Evolutionary conservation across 805 yeast genomes (phyloP), one percentile per base, ranked within the genome.

Genomic region (Yarrowia hollandica): DNA sequence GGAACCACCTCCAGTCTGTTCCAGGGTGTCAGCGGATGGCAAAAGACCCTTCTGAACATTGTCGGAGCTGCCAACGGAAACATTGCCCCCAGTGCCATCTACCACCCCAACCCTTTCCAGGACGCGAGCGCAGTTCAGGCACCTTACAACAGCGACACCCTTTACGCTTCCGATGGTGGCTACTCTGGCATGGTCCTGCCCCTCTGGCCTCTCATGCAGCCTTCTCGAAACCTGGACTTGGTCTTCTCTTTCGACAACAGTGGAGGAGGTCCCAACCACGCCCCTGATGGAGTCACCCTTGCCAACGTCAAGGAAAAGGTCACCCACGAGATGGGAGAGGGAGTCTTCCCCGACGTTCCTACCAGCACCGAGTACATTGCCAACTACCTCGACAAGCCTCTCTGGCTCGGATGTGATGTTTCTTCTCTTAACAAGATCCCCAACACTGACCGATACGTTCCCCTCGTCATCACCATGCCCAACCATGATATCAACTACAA

Each of bases 1-100:
- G 96, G 95, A 35, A 84, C 96, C 7, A 88, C 96, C 1, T 86
- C 95, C 4, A 78, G 92, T 1, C 72, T 89, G 50, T 89, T 90
- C 76, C 89, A 87, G 25, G 78, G 80, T 22, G 62, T 79, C 2
- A 65, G 77, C 3, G 82, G 83, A 16, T 44, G 52, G 52, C 14
- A 28, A 18, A 44, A 18, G 16, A n/a, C 52, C 1, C 8, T 19
- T 14, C 23, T 44, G 19, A 18, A 30, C 26, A 19, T 44, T 19
- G 52, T 44, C 5, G 52, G 52, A 2, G 34, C 25, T 19, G 15
- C 46, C 46, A 44, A 54, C 21, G 21, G 39, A 7, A 56, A 59
- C 34, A 69, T 81, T 38, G 75, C 80, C 62, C 92, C 86, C 68
- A 82, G 85, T 64, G 89, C 92, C n/a, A 73, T 79, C 41, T 86